Conservation (phyloP, 495 filamentous ascomycete genomes). For the Bryoglossum gracile region DNA sequence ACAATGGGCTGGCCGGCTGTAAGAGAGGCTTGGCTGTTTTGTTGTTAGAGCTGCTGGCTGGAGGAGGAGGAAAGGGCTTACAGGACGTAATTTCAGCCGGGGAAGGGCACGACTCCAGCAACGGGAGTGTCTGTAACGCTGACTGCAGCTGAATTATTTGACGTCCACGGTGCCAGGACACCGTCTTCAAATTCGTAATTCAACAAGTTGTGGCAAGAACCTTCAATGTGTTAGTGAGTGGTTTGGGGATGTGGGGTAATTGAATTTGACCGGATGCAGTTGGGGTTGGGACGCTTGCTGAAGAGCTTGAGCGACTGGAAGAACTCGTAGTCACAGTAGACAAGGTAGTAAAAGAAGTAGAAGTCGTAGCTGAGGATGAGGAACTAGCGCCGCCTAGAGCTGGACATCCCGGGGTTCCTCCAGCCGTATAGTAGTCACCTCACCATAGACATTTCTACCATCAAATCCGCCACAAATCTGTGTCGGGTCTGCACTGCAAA, state of each 20-base stretch:
- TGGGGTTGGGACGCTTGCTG: background rate
- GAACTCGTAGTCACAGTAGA: background rate
- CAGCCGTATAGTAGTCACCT: background rate
- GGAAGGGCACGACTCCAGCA: background rate
- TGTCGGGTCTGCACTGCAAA: background rate
- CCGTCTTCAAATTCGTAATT: constrained; percentile 1
- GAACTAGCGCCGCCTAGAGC: background rate
- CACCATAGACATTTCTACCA: background rate
- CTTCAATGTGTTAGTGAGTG: background rate
- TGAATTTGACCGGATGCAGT: background rate
- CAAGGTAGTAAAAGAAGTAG: background rate
- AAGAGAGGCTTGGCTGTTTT: background rate
- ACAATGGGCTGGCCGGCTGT: background rate
- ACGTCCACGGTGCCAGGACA: constrained; percentile 1
- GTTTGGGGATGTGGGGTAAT: background rate
- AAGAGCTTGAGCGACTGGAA: no score
- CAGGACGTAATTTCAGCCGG: constrained; percentile 1
- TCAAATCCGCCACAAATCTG: constrained; percentile 3
- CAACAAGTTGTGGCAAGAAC: background rate
- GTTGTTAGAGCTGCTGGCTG: background rate
- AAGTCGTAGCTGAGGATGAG: background rate
- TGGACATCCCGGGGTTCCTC: background rate
- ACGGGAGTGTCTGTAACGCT: background rate
- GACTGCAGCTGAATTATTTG: background rate
- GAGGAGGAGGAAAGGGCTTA: background rate